Base-by-base conservation (phyloP, 768 basidiomycete genomes). In the Porphyrellus cyaneotinctus region DNA sequence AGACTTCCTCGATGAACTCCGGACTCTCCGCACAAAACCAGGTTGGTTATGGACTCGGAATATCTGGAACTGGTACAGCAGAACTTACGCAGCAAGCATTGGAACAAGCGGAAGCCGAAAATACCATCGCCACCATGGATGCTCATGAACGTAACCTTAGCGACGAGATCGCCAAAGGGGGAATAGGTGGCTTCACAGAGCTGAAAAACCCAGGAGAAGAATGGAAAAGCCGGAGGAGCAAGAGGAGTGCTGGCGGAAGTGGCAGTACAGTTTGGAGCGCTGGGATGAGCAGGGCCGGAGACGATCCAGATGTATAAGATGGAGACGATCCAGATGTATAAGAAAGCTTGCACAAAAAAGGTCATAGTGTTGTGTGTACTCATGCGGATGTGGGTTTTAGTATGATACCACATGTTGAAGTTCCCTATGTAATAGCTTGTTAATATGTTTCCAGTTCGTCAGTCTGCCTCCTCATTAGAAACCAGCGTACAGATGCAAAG, bases 251-350 rank as follows among this genome's bases (percentile, higher is more conserved):
- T 22, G 80, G 82, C 35, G 86, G 84, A 9, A 86, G 85, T 56
- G 80, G 81, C 33, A 88, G 87, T 68, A 92, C 90, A 1, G 87
- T 92, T 26, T 92, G 86, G 85, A 91, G 90, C 65, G 89, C 89
- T 46, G 89, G 89, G 30, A 84, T 88, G 84, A 82, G 83, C 58
- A 84, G 75, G 44, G 73, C 78, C 24, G 83, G 74, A 39, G 80
- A 83, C 38, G 70, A 74, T 51, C 63, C 62, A 33, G 76, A 75
- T 14, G 66, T 65, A 46, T 73, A 56, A 61, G 56, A 38, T n/a
- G 83, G 74, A 39, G 80, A 83, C 38, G 70, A 74, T 51, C 63
- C 62, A 33, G 76, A 75, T 14, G 66, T 65, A 46, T 73, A 56
- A 61, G 56, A 38, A 9, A 28, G 5, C 26, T n/a, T n/a, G n/a